phyloP scores from a whole-genome alignment of 2,329 filamentous ascomycete species.

The Pezicula rhizophila region DNA sequence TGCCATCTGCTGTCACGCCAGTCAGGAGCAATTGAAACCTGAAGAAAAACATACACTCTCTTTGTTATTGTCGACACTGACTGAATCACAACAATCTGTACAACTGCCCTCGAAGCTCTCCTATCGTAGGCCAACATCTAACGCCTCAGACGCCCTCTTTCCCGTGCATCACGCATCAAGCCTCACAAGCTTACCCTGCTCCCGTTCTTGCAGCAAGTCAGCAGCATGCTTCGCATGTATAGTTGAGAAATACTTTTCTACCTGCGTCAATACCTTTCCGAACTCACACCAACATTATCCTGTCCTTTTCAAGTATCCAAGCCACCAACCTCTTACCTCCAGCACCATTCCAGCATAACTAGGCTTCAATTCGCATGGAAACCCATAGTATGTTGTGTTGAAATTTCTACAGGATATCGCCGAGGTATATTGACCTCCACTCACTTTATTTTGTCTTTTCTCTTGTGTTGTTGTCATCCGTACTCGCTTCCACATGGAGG shows the following conservation, averaged over 20 bases:
- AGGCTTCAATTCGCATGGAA: conserved; percentile 3
- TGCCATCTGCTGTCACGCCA: neutral
- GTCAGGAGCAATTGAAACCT: too few species aligned
- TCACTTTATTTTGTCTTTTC: neutral
- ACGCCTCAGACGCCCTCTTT: neutral
- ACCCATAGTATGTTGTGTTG: conserved; percentile 9
- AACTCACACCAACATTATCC: conserved; percentile 1
- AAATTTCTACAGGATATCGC: conserved; percentile 4
- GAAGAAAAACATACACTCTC: too few species aligned
- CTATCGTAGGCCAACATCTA: neutral
- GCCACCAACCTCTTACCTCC: neutral
- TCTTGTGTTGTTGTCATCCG: neutral
- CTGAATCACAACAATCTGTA: neutral
- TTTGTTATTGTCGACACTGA: too few species aligned
- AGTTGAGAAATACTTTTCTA: conserved; percentile 8
- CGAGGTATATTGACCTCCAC: conserved; percentile 8
- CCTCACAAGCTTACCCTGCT: conserved; percentile 13
- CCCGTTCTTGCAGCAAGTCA: conserved; percentile 13
- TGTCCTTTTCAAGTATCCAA: conserved; percentile 1
- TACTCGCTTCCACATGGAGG: neutral
- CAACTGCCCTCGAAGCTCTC: neutral
- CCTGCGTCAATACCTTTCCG: conserved; percentile 4
- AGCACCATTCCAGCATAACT: conserved; percentile 1
- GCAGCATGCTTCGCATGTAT: conserved; percentile 7
- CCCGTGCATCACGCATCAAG: neutral